A percentile compares a stretch with the other conserved stretches of the same genome.
phyloP scores from a whole-genome alignment of 73 alveolate species.

The Blepharisma stoltei region DNA sequence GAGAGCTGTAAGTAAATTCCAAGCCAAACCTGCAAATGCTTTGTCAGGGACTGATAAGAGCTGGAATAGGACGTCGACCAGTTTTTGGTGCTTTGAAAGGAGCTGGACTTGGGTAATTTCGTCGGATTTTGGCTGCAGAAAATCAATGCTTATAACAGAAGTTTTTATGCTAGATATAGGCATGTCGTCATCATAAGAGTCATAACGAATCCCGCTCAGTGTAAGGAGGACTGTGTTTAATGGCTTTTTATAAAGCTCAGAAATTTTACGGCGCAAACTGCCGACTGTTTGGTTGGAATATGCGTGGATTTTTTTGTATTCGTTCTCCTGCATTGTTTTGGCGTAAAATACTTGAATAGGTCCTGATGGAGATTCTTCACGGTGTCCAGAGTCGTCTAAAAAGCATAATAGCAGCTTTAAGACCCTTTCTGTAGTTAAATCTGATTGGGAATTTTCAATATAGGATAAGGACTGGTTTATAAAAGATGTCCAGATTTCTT shows the following conservation, averaged over 20 bases:
- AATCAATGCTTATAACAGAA: not conserved
- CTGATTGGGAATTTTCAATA: not conserved
- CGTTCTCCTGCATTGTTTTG: not conserved
- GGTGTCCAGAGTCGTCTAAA: not conserved
- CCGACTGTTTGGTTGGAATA: not conserved
- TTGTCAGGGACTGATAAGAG: not conserved
- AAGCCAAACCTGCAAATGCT: not conserved
- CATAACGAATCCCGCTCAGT: not conserved
- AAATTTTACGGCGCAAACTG: not conserved
- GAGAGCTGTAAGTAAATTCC: not conserved
- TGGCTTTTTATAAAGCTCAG: conserved; percentile 1
- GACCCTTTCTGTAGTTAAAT: not conserved
- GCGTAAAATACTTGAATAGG: not conserved
- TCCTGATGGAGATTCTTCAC: not conserved
- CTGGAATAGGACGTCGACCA: not conserved
- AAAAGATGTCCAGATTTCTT: conserved; percentile 10
- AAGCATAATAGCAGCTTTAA: not conserved
- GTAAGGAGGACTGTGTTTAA: not conserved
- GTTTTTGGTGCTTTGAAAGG: not conserved
- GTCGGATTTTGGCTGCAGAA: not conserved
- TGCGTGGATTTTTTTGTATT: not conserved
- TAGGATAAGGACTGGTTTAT: not conserved
- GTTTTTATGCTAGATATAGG: not conserved
- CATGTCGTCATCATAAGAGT: not conserved
- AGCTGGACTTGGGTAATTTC: not conserved